Conservation (phyloP, 1,284 basidiomycete species). For the Trametes pubescens region DNA sequence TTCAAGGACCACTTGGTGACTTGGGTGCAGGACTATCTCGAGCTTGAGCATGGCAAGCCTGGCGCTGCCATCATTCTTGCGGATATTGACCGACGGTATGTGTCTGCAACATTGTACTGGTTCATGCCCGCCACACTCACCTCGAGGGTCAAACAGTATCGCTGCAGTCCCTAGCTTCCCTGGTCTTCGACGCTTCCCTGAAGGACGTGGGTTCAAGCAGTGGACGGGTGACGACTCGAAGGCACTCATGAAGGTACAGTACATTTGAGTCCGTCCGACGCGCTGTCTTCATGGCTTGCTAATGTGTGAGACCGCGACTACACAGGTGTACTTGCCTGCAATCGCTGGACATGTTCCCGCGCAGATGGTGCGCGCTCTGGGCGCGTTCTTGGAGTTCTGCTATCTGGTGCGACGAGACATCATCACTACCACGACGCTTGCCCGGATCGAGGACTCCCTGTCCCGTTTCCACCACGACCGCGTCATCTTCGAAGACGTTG, state of each 20-base stretch:
- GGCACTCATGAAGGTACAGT: conserved; percentile 38
- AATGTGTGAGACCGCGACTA: too few species aligned
- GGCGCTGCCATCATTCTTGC: conserved; percentile 17
- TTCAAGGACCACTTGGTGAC: conserved; percentile 31
- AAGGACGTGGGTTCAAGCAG: conserved; percentile 18
- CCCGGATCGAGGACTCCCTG: neutral
- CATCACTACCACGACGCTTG: neutral
- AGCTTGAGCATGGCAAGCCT: neutral
- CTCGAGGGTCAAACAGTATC: too few species aligned
- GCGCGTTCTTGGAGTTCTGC: conserved; percentile 29
- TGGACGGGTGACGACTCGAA: conserved; percentile 40
- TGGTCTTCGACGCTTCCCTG: conserved; percentile 28
- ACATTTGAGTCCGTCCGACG: too few species aligned
- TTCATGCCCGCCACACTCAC: too few species aligned
- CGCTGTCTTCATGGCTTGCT: too few species aligned
- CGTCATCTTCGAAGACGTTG: conserved; percentile 22
- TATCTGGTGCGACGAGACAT: conserved; percentile 26
- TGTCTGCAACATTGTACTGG: neutral
- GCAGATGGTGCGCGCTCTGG: conserved; percentile 20
- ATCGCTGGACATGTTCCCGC: conserved; percentile 29
- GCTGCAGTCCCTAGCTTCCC: conserved; percentile 27
- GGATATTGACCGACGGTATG: conserved; percentile 36
- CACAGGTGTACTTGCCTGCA: conserved; percentile 21
- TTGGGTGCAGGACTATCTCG: conserved; percentile 25
- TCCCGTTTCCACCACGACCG: conserved; percentile 16